phyloP scores from a whole-genome alignment of 257 asterid species.

The Thymus quinquecostatus region DNA sequence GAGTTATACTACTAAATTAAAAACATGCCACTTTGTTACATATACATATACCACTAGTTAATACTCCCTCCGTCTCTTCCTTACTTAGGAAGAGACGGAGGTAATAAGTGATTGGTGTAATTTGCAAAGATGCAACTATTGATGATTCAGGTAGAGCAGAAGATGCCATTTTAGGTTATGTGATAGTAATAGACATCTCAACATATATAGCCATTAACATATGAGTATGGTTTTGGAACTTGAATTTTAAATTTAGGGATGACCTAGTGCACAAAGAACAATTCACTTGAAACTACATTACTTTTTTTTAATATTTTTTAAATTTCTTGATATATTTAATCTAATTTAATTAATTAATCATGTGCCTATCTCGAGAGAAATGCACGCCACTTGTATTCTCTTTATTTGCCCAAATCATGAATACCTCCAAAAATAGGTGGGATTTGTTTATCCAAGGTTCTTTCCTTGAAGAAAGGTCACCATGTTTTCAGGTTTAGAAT shows the following conservation, averaged over 20 bases:
- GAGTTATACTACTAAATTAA: not conserved
- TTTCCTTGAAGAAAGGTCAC: constrained; percentile 38
- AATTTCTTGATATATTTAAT: constrained; percentile 36
- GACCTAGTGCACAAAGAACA: constrained; percentile 29
- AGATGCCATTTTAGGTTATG: constrained; percentile 37
- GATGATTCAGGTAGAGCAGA: constrained; percentile 22
- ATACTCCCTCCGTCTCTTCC: too few relatives aligned
- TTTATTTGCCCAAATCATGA: constrained; percentile 34
- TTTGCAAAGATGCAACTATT: constrained; percentile 18
- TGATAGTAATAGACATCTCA: constrained; percentile 18
- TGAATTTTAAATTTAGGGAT: constrained; percentile 22
- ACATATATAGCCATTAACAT: not conserved
- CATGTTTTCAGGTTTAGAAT: constrained; percentile 31
- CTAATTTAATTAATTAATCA: constrained; percentile 5
- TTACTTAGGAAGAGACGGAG: too few relatives aligned
- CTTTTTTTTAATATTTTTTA: constrained; percentile 27
- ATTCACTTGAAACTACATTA: constrained; percentile 27
- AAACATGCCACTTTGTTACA: not conserved
- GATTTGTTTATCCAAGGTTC: constrained; percentile 38
- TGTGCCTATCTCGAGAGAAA: constrained; percentile 27
- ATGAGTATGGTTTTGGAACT: not conserved
- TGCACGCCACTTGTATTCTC: constrained; percentile 35
- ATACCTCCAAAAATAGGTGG: constrained; percentile 38
- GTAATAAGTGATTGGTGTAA: not conserved
- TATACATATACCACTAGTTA: too few relatives aligned